Base-by-base conservation (phyloP, 495 filamentous ascomycete genomes). In the Hypoxylon trugodes region DNA sequence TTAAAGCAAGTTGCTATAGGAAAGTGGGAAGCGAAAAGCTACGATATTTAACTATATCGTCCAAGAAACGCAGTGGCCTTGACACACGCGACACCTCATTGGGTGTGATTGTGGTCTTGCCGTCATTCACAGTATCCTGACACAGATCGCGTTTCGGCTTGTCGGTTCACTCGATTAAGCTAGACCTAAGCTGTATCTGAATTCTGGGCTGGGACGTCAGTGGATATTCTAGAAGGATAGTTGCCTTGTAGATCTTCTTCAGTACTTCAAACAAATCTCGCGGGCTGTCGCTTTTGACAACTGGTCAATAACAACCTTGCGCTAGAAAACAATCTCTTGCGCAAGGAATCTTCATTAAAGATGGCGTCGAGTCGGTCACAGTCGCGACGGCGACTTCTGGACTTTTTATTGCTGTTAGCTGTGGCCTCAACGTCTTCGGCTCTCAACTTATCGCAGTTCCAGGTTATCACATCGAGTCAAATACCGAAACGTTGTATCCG, bases 381-480 rank as follows among this genome's bases (percentile, higher is more conserved):
- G 52, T 66, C 53, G 36, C 66, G 52, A 60, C 66, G 49, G 41
- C 61, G 50, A 30, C 52, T 69, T 4, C 45, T 56, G 22, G 57
- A 36, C 51, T 67, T 71, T 50, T 33, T 42, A 12, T 38, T 59
- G 37, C 35, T 77, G 2, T 49, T 77, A 22, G 50, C 60, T 21
- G 50, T 76, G 58, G 70, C 69, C 52, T 72, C 78, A 40, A 73
- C 69, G 18, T 53, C 71, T 43, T 74, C 75, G 30, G 75, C 76
- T 32, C 61, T 81, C 22, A 72, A 72, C 16, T 53, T 81, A 32
- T 70, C 72, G 58, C 62, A 72, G 35, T 76, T 79, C 46, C 73
- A 78, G 28, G 30, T 67, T 52, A 74, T 81, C 55, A 73, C 70
- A 9, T 75, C 75, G 13, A 45, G 69, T 6, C 55, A 65, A 6